A percentile compares a stretch with the other conserved stretches of the same genome.
Conservation (phyloP, 176 grass and related monocot genomes). For the Otatea glauca region DNA sequence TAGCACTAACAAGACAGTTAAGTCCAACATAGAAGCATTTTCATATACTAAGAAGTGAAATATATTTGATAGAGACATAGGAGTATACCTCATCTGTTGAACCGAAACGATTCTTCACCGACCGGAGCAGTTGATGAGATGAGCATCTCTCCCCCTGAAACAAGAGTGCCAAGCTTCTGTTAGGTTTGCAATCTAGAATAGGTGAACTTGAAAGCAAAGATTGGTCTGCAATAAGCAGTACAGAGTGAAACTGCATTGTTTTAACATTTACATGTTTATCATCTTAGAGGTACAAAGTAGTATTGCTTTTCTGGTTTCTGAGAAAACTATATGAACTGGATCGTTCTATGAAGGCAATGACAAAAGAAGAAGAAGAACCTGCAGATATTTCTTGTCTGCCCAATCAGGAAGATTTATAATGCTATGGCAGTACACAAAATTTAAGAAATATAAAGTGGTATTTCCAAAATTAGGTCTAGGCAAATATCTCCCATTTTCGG, state of each 20-base stretch:
- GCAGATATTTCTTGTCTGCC: not conserved
- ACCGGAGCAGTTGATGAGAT: slow-evolving; percentile 76
- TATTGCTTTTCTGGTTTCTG: slow-evolving; percentile 9
- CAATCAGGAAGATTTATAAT: slow-evolving; percentile 1
- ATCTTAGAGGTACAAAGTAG: slow-evolving; percentile 7
- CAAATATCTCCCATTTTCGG: not conserved
- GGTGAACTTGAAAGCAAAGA: slow-evolving; percentile 19
- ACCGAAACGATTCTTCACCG: slow-evolving; percentile 94
- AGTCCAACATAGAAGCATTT: not conserved
- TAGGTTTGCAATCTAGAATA: slow-evolving; percentile 39
- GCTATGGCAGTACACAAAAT: not conserved
- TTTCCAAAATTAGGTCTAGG: not conserved
- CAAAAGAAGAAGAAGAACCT: too few species aligned
- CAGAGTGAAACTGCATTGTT: not conserved
- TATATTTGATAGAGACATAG: not conserved
- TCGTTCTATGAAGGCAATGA: not conserved
- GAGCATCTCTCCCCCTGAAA: slow-evolving; percentile 87
- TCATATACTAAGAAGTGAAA: slow-evolving; percentile 26
- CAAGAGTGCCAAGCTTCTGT: slow-evolving; percentile 30
- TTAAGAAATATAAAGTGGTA: slow-evolving; percentile 2
- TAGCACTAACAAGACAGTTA: slow-evolving; percentile 29
- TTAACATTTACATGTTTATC: slow-evolving; percentile 19
- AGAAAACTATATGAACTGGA: slow-evolving; percentile 15
- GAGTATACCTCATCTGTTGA: slow-evolving; percentile 81
- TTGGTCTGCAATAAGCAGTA: slow-evolving; percentile 20